Evolutionary conservation across 176 grass and related monocot genomes (phyloP).

Genomic region (Aegilops speltoides): DNA sequence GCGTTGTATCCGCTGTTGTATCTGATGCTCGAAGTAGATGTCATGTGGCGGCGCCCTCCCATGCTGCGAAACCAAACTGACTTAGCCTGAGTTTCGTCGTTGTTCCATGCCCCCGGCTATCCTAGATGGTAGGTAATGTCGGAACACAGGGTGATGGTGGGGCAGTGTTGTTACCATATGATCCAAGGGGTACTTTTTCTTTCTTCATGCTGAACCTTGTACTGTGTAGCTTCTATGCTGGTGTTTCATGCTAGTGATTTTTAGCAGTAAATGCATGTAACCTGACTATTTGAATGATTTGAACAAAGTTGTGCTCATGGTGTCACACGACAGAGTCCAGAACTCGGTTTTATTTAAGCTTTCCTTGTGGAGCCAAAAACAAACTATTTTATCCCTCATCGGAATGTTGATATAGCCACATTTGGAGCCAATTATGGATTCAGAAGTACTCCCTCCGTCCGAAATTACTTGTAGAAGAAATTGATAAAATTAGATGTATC

Average conservation of each 20-base stretch:
- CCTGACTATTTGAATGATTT: conserved; percentile 31
- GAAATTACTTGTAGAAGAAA: too few species aligned
- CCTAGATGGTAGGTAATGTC: neutral
- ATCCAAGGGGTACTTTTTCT: conserved; percentile 7
- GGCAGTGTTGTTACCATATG: conserved; percentile 30
- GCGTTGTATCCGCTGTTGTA: conserved; percentile 37
- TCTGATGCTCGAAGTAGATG: conserved; percentile 34
- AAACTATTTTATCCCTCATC: neutral
- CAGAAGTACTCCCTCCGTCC: too few species aligned
- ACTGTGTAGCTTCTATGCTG: conserved; percentile 31
- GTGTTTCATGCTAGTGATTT: conserved; percentile 32
- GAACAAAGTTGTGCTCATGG: conserved; percentile 20
- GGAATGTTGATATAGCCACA: neutral
- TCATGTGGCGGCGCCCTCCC: neutral
- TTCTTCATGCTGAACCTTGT: conserved; percentile 4
- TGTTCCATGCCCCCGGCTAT: neutral
- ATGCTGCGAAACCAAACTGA: conserved; percentile 28
- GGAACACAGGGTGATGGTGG: conserved; percentile 26
- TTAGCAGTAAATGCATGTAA: conserved; percentile 41
- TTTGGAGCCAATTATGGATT: neutral
- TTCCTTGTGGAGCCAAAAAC: neutral
- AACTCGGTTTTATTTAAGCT: neutral
- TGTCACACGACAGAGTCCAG: neutral
- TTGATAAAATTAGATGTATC: too few species aligned
- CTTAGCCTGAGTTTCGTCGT: neutral